A percentile compares a stretch with the other conserved stretches of the same genome.
phyloP scores from a whole-genome alignment of 2,329 filamentous ascomycete species.

The Pezicula carpinea region DNA sequence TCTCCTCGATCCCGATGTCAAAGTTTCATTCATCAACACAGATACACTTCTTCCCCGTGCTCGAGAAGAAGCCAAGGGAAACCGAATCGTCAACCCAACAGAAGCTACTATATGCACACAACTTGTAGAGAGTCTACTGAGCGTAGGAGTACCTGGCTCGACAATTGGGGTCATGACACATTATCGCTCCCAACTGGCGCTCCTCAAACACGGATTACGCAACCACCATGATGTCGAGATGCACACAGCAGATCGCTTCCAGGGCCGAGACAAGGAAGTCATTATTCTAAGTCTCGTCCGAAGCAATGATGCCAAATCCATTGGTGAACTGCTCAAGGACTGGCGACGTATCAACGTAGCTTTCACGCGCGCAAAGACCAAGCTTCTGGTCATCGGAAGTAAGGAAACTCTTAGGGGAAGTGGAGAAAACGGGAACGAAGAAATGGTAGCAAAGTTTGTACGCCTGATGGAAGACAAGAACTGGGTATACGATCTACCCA shows the following conservation, averaged over 20 bases:
- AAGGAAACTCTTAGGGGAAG: constrained; percentile 64
- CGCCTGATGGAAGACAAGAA: constrained; percentile 67
- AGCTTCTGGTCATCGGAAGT: constrained; percentile 84
- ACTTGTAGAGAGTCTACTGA: constrained; percentile 74
- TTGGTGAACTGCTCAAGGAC: constrained; percentile 89
- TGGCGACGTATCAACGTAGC: constrained; percentile 95
- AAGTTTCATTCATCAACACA: constrained; percentile 86
- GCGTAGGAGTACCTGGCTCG: constrained; percentile 65
- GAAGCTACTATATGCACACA: constrained; percentile 76
- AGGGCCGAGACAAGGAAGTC: constrained; percentile 92
- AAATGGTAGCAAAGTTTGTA: constrained; percentile 74
- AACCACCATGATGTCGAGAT: constrained; percentile 70
- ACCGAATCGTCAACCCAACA: constrained; percentile 81
- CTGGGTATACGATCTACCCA: constrained; percentile 76
- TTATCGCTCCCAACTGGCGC: constrained; percentile 85
- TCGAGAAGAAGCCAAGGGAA: constrained; percentile 71
- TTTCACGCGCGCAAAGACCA: constrained; percentile 87
- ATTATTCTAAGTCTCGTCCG: constrained; percentile 84
- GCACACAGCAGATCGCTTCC: constrained; percentile 95
- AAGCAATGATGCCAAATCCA: constrained; percentile 73
- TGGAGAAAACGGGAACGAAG: constrained; percentile 60
- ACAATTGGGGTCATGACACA: constrained; percentile 96
- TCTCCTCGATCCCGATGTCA: constrained; percentile 63
- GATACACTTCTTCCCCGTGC: constrained; percentile 63
- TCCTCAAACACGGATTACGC: constrained; percentile 71